Base-by-base conservation (phyloP, 352 stramenopile species). In the Phytopythium boreale region DNA sequence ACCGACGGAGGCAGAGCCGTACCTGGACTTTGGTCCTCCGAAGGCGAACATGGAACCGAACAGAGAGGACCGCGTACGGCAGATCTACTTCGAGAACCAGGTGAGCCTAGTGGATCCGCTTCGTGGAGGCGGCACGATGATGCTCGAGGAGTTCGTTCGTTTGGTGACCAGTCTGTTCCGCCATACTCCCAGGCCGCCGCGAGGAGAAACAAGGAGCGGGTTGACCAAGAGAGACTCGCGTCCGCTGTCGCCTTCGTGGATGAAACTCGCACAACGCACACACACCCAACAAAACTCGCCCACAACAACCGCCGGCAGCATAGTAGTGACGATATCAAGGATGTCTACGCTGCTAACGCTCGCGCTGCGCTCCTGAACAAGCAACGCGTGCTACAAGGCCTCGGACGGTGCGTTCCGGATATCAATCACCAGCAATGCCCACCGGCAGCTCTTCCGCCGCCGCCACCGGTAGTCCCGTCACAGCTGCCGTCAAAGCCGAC, bases 31-130 rank as follows among this genome's bases (percentile, higher is more conserved):
- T 27, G 19, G 4, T 29, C 22, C n/a, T 29, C 44, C 5, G 44
- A 15, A 24, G 6, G 12, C 11, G 46, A 15, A 0, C 11, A 27
- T 1, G 4, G 17, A 0, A 27, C 22, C 22, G 10, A 53, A 10
- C 22, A 22, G 15, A 49, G 62, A 72, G n/a, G 50, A 68, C n/a
- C 1, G 52, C 11, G 60, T 58, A n/a, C 69, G 80, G 2, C 65
- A 83, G 27, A 68, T 86, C 29, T 91, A 78, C 66, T 82, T 89
- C 26, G 82, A 91, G 59, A 89, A 88, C 61, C 80, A 90, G 71
- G 81, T 50, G 12, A 20, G 19, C 22, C 41, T 24, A 3, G 41
- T 47, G 5, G 41, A 17, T 22, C 41, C 41, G n/a, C n/a, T n/a
- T 24, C 6, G 4, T 24, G 41, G 19, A 0, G 6, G 41, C 2